Evolutionary conservation across 305 asterid species (phyloP).

Genomic region (Euphrasia arctica): DNA sequence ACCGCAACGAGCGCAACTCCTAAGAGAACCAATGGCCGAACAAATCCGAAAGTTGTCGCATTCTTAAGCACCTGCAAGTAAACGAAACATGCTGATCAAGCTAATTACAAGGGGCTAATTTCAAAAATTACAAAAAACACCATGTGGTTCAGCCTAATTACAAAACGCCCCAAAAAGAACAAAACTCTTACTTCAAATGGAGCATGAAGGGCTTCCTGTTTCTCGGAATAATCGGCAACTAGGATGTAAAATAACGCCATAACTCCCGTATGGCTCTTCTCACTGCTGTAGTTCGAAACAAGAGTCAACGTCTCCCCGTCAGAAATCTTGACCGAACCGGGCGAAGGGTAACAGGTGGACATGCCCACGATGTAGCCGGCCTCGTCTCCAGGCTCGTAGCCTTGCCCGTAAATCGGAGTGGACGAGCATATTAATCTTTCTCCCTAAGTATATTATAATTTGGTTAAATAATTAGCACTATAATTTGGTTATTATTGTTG

Average conservation of each 20-base stretch:
- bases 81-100: background rate
- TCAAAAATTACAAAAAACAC: background rate
- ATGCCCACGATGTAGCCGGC: slow-evolving; percentile 76
- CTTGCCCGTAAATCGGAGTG: slow-evolving; percentile 53
- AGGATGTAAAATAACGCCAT: slow-evolving; percentile 74
- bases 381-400: slow-evolving; percentile 67
- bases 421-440: slow-evolving; percentile 66
- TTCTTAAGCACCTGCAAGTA: slow-evolving; percentile 17
- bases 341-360: slow-evolving; percentile 73
- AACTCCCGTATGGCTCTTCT: slow-evolving; percentile 54
- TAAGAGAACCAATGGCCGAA: slow-evolving; percentile 30
- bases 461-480: no score
- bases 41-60: slow-evolving; percentile 3
- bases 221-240: slow-evolving; percentile 41
- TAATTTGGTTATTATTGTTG: no score
- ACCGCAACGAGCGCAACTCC: slow-evolving; percentile 27
- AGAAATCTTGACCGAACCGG: slow-evolving; percentile 58
- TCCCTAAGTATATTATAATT: slow-evolving; percentile 32
- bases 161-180: background rate
- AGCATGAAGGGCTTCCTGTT: slow-evolving; percentile 22
- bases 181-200: slow-evolving; percentile 28
- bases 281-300: slow-evolving; percentile 55
- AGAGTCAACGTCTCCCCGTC: slow-evolving; percentile 59
- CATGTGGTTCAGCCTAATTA: background rate
- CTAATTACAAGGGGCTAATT: background rate